Percentiles rank a stretch among this genome's conserved stretches.
Conservation (phyloP, 2,329 filamentous ascomycete genomes). For the Penicillium aurantiogriseum region DNA sequence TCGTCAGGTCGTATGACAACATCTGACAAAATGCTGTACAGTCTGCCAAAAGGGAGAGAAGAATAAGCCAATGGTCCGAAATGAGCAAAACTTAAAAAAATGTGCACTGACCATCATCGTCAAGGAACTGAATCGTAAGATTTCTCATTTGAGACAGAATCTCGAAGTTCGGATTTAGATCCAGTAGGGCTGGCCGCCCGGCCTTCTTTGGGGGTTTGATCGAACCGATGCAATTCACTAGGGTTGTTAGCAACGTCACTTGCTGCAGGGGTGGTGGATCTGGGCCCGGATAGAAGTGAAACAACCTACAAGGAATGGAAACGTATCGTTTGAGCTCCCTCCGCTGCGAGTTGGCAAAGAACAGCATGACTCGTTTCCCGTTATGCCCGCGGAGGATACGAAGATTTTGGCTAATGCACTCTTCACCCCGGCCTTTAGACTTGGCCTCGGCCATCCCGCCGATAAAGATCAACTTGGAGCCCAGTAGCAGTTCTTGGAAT, state of each 20-base stretch:
- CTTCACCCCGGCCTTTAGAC: slow-evolving; percentile 45
- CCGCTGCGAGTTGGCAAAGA: slow-evolving; percentile 45
- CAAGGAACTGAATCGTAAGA: slow-evolving; percentile 40
- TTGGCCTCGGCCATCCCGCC: slow-evolving; percentile 45
- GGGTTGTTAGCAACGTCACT: slow-evolving; percentile 6
- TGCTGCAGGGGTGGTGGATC: not conserved
- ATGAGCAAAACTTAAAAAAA: not conserved
- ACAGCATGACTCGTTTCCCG: slow-evolving; percentile 38
- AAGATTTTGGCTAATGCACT: slow-evolving; percentile 47
- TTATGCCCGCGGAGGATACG: slow-evolving; percentile 39
- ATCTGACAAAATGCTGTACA: slow-evolving; percentile 33
- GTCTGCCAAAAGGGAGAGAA: slow-evolving; percentile 22
- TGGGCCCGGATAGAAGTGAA: not conserved
- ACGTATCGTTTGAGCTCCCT: slow-evolving; percentile 43
- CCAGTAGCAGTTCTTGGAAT: slow-evolving; percentile 43
- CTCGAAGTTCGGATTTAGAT: slow-evolving; percentile 43
- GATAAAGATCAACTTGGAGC: slow-evolving; percentile 41
- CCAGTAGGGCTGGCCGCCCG: slow-evolving; percentile 37
- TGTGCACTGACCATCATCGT: slow-evolving; percentile 36
- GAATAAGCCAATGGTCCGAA: slow-evolving; percentile 9
- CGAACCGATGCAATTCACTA: slow-evolving; percentile 41
- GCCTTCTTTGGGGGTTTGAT: slow-evolving; percentile 42
- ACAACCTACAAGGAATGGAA: slow-evolving; percentile 38
- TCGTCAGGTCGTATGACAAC: slow-evolving; percentile 26
- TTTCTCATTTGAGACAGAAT: slow-evolving; percentile 41